phyloP scores from a whole-genome alignment of 352 stramenopile species.

The Thalassiosira oceanica region DNA sequence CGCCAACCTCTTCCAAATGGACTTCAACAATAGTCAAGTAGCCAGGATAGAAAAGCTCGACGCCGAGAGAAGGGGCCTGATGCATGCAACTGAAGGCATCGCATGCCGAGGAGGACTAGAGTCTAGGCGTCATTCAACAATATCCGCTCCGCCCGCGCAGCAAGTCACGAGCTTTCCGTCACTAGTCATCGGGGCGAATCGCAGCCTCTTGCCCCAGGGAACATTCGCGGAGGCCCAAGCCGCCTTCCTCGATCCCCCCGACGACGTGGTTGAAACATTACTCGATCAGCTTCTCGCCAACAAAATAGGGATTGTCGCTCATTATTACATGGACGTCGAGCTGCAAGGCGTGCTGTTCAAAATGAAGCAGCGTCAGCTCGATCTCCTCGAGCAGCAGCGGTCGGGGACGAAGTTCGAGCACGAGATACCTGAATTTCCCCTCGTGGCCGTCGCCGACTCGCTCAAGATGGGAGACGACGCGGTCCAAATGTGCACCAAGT shows the following conservation, averaged over 20 bases:
- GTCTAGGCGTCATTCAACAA: no score
- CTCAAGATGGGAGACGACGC: slow-evolving; percentile 96
- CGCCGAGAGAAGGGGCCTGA: no score
- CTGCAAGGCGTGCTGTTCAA: slow-evolving; percentile 84
- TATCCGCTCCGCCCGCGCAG: slow-evolving; percentile 28
- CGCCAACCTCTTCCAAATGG: no score
- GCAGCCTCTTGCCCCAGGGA: slow-evolving; percentile 51
- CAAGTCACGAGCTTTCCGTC: slow-evolving; percentile 64
- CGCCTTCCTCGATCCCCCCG: slow-evolving; percentile 73
- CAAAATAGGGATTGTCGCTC: slow-evolving; percentile 94
- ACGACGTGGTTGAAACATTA: slow-evolving; percentile 85
- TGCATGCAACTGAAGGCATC: no score
- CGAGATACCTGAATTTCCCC: slow-evolving; percentile 53
- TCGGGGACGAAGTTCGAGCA: slow-evolving; percentile 1
- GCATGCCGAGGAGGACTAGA: no score
- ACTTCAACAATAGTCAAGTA: no score
- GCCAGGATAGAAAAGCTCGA: no score
- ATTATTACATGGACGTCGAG: slow-evolving; percentile 99
- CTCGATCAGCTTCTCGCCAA: slow-evolving; percentile 86
- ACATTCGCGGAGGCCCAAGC: slow-evolving; percentile 80
- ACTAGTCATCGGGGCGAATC: slow-evolving; percentile 60
- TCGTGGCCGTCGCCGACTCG: slow-evolving; percentile 94
- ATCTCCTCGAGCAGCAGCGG: slow-evolving; percentile 13
- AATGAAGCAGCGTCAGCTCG: slow-evolving; percentile 41
- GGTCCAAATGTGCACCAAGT: slow-evolving; percentile 89